A percentile compares a stretch with the other conserved stretches of the same genome.
Conservation (phyloP, 352 stramenopile species). For the Pilasporangium apinafurcum region DNA sequence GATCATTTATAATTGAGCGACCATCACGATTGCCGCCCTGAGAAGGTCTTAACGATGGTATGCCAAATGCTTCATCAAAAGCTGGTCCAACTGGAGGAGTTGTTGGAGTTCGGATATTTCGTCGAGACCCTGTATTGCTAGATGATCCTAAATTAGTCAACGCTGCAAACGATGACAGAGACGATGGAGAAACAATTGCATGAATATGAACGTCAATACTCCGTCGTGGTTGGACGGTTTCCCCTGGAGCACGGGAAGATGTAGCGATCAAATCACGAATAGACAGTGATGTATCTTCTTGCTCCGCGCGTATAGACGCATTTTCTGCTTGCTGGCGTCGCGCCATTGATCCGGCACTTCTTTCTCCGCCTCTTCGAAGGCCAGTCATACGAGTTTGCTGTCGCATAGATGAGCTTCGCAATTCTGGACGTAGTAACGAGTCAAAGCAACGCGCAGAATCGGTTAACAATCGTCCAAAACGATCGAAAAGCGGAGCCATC, state of each 20-base stretch:
- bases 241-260: slow-evolving; percentile 14
- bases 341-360: too few species aligned
- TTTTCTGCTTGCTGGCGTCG: slow-evolving; percentile 5
- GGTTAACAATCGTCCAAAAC: slow-evolving; percentile 63
- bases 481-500: slow-evolving; percentile 71
- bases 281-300: slow-evolving; percentile 34
- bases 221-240: slow-evolving; percentile 28
- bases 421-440: slow-evolving; percentile 46
- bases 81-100: slow-evolving; percentile 13
- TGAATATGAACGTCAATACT: slow-evolving; percentile 88
- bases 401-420: slow-evolving; percentile 26
- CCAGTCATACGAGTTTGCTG: slow-evolving; percentile 13
- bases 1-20: slow-evolving; percentile 22
- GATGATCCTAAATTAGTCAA: slow-evolving; percentile 18
- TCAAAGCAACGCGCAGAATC: slow-evolving; percentile 63
- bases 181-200: slow-evolving; percentile 73
- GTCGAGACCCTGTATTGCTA: too few species aligned
- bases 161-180: slow-evolving; percentile 55
- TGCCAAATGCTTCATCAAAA: slow-evolving; percentile 35
- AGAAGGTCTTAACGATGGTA: slow-evolving; percentile 18
- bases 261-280: slow-evolving; percentile 63
- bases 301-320: slow-evolving; percentile 15
- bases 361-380: background rate
- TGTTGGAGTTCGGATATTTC: slow-evolving; percentile 8
- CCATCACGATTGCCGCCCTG: slow-evolving; percentile 10